Base-by-base conservation (phyloP, 495 filamentous ascomycete species). In the Aspergillus coremiiformis region DNA sequence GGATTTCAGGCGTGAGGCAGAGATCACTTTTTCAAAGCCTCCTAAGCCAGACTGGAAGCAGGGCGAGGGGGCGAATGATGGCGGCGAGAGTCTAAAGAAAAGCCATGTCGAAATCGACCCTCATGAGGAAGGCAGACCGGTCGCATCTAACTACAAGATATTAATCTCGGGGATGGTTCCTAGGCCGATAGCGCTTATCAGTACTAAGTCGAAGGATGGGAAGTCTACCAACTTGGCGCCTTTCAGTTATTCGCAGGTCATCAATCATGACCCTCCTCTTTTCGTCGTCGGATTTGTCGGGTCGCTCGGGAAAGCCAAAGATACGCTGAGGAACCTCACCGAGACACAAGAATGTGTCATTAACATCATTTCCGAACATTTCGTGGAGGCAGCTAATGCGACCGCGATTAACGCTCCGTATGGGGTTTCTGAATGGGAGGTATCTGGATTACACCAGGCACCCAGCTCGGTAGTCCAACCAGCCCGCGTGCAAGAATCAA, bases 191-290 rank as follows among this genome's bases (percentile, higher is more conserved):
- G 82, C 81, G 9, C 80, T 85, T 27, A 66, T 84, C 33, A 78
- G 76, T 54, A 86, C 82, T n/a, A 66, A 70, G 26, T 78, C 73
- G 9, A 72, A 74, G 51, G 81, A 84, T 61, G 83, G 80, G 50
- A 67, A 65, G 66, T 60, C 75, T 54, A 76, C 75, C 3, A 97
- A 97, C 67, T 77, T 97, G 5, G 86, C 92, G 1, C 91, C 90
- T 0, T 95, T 91, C 73, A 84, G 79, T 55, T 96, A 93, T 72
- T 85, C 89, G 54, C 80, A 89, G 52, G 63, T 96, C 9, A 78
- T 96, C 57, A 83, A 84, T 60, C 89, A 94, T 63, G 92, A 96
- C 65, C 92, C 93, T 2, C 93, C 93, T 0, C 73, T 95, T 23
- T 94, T 97, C 69, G 75, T 77, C n/a, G 69, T 96, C 15, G 89